Conservation (phyloP, 129 eudicot species). For the Glebionis coronaria region DNA sequence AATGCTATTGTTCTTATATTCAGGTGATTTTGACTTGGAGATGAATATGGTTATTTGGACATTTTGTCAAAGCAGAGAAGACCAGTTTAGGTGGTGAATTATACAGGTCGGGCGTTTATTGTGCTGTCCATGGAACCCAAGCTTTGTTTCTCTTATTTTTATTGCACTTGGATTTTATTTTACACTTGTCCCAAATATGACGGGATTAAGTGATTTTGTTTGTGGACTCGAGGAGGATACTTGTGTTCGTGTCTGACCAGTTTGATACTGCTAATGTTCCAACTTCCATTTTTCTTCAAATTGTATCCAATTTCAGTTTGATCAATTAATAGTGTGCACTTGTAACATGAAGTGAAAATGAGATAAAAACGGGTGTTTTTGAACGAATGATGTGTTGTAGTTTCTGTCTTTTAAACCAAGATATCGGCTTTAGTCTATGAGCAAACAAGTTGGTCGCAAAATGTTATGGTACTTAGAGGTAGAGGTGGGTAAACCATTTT, state of each 20-base stretch:
- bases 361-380: background rate
- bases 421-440: too few relatives aligned
- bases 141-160: slow-evolving; percentile 2
- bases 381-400: slow-evolving; percentile 6
- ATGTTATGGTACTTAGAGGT: too few relatives aligned
- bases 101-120: slow-evolving; percentile 30
- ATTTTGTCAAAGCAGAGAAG: slow-evolving; percentile 14
- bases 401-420: too few relatives aligned
- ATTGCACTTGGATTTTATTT: slow-evolving; percentile 8
- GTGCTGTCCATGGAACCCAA: slow-evolving; percentile 24
- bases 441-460: too few relatives aligned
- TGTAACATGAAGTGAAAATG: slow-evolving; percentile 1
- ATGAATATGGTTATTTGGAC: slow-evolving; percentile 26
- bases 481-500: too few relatives aligned
- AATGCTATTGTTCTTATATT: slow-evolving; percentile 1
- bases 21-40: slow-evolving; percentile 31
- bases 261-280: slow-evolving; percentile 31
- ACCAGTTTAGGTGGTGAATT: slow-evolving; percentile 35
- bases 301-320: background rate
- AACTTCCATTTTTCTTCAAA: slow-evolving; percentile 20
- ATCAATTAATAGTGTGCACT: background rate
- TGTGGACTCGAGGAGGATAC: slow-evolving; percentile 21
- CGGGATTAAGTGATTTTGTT: slow-evolving; percentile 32
- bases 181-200: slow-evolving; percentile 22
- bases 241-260: slow-evolving; percentile 22